Evolutionary conservation across 768 basidiomycete genomes (phyloP), one percentile per base, ranked within the genome.

Genomic region (Lactarius evosmus): DNA sequence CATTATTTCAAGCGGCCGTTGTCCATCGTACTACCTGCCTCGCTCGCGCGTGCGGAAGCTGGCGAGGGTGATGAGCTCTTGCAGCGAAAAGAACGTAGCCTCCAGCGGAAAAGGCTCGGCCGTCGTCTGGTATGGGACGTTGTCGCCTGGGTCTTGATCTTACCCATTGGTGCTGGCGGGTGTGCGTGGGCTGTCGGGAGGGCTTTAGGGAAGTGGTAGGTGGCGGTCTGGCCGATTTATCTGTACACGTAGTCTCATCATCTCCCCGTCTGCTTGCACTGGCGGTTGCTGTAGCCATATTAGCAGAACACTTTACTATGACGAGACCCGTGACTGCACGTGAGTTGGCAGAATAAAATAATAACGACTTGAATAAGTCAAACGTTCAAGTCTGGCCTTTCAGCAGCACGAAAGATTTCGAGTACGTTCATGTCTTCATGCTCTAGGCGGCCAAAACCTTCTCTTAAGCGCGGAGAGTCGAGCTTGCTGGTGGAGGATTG

Each of bases 1-100:
- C 94, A 96, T 76, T 86, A 92, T 71, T 87, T 97, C 76, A 85
- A 86, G 62, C 85, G 86, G 3, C 95, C 95, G 2, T 79, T 95
- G 3, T 79, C 91, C 0, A 97, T 97, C 70, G 81, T 96, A 60
- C 82, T 94, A 40, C 88, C 86, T n/a, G 60, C 58, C 52, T 71
- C 68, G 22, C 38, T 25, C 22, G 3, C 51, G 7, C 64, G 40
- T 32, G 34, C 58, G 9, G 58, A 41, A 56, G 64, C 56, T 33
- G 59, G 63, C 14, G 63, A 61, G 22, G 32, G 78, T 22, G 89
- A 91, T 70, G 86, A 89, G 61, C 83, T 98, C 25, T 76, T 98
- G 34, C 85, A 90, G 69, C 81, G 90, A 65, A 98, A 98, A 77
- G 95, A 98, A 74, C 79, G 85, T 52, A 85, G 86, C 46, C 76